Evolutionary conservation across 1,284 basidiomycete species (phyloP).

Genomic region (Leucoagaricus sp.): DNA sequence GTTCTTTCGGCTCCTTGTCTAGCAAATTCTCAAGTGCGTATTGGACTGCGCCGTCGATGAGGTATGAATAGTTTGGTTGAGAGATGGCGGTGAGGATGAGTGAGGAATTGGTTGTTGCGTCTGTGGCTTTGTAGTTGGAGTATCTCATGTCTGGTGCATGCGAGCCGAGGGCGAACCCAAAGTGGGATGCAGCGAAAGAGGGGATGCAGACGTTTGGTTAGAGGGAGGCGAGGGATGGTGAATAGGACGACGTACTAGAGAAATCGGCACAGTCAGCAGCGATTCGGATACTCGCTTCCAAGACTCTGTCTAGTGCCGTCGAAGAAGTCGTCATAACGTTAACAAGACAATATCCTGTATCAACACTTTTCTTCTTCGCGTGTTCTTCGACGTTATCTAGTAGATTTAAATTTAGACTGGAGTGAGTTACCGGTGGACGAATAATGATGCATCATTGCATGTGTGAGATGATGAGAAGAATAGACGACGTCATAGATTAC

Average conservation of each 20-base stretch:
- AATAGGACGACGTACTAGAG: constrained; percentile 30
- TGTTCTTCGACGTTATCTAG: no score
- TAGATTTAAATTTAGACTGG: no score
- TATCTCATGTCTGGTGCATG: constrained; percentile 25
- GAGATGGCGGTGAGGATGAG: constrained; percentile 31
- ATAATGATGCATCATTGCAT: no score
- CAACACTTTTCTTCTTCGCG: no score
- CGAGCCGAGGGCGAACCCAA: no score
- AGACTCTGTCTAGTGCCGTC: constrained; percentile 22
- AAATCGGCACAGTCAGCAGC: constrained; percentile 36
- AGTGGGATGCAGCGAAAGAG: not conserved
- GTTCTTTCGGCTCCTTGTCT: constrained; percentile 19
- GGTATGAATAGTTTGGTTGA: constrained; percentile 31
- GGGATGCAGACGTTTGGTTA: no score
- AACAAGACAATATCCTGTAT: no score
- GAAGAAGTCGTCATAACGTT: not conserved
- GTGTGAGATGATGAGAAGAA: no score
- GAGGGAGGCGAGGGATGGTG: no score
- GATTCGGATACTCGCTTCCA: constrained; percentile 26
- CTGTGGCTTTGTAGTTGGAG: constrained; percentile 28
- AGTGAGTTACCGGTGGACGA: no score
- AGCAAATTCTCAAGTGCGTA: constrained; percentile 21
- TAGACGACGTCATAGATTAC: no score
- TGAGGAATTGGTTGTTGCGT: constrained; percentile 38
- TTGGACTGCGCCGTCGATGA: constrained; percentile 28